Conservation (phyloP, 345 rosid species). For the Bruguiera parviflora region DNA sequence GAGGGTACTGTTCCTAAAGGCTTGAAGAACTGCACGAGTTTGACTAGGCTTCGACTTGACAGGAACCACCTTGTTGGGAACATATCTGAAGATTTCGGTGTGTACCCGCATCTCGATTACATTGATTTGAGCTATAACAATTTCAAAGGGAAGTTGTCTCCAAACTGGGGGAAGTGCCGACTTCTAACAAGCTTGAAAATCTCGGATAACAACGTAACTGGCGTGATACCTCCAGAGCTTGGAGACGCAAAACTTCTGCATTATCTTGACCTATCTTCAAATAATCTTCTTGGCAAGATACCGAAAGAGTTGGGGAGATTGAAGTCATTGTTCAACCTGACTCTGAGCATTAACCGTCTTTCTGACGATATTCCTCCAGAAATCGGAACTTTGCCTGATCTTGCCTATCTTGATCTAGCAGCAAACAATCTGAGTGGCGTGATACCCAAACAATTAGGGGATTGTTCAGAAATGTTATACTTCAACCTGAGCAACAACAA, state of each 20-base stretch:
- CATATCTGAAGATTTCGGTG: conserved; percentile 23
- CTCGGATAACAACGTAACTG: conserved; percentile 20
- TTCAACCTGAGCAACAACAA: conserved; percentile 19
- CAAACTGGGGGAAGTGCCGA: conserved; percentile 31
- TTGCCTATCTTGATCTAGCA: conserved; percentile 25
- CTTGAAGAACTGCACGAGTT: conserved; percentile 35
- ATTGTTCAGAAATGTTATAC: conserved; percentile 17
- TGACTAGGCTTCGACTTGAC: conserved; percentile 24
- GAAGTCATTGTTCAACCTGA: conserved; percentile 11
- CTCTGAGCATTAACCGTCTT: conserved; percentile 13
- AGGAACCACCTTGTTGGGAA: conserved; percentile 28
- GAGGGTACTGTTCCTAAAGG: conserved; percentile 22
- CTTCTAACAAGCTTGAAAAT: conserved; percentile 22
- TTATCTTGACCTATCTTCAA: conserved; percentile 14
- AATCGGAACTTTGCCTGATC: conserved; percentile 17
- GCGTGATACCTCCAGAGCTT: conserved; percentile 27
- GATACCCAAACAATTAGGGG: conserved; percentile 24
- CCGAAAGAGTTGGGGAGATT: conserved; percentile 14
- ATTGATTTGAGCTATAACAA: conserved; percentile 33
- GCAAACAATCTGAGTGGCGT: conserved; percentile 25
- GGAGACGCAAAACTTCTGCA: conserved; percentile 15
- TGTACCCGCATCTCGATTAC: conserved; percentile 21
- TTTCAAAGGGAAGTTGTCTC: conserved; percentile 27
- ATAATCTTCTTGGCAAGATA: conserved; percentile 9
- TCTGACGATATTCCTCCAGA: conserved; percentile 23